Percentiles rank a stretch among this genome's conserved stretches.
Conservation (phyloP, 2,329 filamentous ascomycete species). For the Aphanoascus verrucosus region DNA sequence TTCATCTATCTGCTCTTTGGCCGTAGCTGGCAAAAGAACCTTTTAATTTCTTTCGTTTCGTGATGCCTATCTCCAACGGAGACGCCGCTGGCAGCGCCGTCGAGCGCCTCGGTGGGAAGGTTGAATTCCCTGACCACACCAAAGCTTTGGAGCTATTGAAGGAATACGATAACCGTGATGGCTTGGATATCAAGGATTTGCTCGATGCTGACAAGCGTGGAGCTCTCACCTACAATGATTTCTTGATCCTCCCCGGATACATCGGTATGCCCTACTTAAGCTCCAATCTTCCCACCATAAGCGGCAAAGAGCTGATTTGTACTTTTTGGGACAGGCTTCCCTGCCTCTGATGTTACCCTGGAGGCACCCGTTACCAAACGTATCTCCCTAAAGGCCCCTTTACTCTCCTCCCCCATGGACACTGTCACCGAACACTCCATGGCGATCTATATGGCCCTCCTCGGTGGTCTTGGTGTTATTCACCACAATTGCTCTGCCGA, state of each 20-base stretch:
- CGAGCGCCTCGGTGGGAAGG: conserved; percentile 35
- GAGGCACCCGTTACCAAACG: conserved; percentile 91
- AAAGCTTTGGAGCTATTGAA: conserved; percentile 70
- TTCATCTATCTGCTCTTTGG: conserved; percentile 18
- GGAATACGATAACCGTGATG: conserved; percentile 71
- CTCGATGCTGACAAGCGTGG: conserved; percentile 87
- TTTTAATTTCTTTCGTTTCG: conserved; percentile 25
- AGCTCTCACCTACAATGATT: conserved; percentile 97
- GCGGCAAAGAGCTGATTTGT: conserved; percentile 3
- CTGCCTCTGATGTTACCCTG: conserved; percentile 75
- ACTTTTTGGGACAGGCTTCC: conserved; percentile 52
- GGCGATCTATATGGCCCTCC: conserved; percentile 74
- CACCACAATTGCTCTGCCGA: conserved; percentile 99
- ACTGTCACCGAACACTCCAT: conserved; percentile 99
- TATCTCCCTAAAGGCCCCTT: conserved; percentile 90
- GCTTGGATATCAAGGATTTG: conserved; percentile 73
- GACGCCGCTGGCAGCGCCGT: conserved; percentile 44
- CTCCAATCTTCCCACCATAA: conserved; percentile 13
- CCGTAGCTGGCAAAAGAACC: conserved; percentile 6
- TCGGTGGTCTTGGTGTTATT: conserved; percentile 62
- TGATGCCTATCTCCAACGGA: conserved; percentile 65
- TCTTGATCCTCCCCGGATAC: conserved; percentile 90
- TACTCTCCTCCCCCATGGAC: conserved; percentile 98
- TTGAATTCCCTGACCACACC: conserved; percentile 58
- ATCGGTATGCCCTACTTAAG: conserved; percentile 52